A percentile compares a stretch with the other conserved stretches of the same genome.
Conservation (phyloP, 2,329 filamentous ascomycete species). For the Curvularia hawaiiensis region DNA sequence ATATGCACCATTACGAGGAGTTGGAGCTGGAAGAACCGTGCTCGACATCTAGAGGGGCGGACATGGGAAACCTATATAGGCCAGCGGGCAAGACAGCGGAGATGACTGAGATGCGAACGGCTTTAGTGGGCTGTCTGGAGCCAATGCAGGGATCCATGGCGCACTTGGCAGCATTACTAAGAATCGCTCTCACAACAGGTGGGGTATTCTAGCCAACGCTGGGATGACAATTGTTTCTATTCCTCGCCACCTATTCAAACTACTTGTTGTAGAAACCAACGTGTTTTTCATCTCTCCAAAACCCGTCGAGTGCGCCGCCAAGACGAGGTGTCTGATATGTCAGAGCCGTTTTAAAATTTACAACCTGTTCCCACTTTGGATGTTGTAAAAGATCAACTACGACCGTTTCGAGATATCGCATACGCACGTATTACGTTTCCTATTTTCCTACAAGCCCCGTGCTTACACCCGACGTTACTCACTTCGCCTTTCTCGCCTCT, state of each 20-base stretch:
- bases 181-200: neutral
- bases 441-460: neutral
- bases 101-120: conserved; percentile 25
- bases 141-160: conserved; percentile 13
- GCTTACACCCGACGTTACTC: neutral
- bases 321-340: neutral
- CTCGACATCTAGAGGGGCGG: conserved; percentile 33
- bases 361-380: neutral
- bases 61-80: conserved; percentile 32
- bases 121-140: conserved; percentile 13
- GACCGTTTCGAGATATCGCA: neutral
- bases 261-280: neutral
- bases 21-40: conserved; percentile 18
- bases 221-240: neutral
- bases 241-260: neutral
- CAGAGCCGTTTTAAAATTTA: neutral
- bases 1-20: conserved; percentile 38
- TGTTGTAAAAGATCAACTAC: neutral
- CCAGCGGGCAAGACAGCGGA: conserved; percentile 6
- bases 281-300: neutral
- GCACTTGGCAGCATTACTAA: conserved; percentile 19
- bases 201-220: conserved; percentile 1
- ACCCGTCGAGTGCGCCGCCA: neutral
- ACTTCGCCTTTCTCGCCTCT: conserved; percentile 6
- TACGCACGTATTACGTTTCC: neutral